Percentiles rank a stretch among this genome's conserved stretches.
Evolutionary conservation across 2,329 filamentous ascomycete genomes (phyloP).

Genomic region (Fonsecaea pedrosoi): DNA sequence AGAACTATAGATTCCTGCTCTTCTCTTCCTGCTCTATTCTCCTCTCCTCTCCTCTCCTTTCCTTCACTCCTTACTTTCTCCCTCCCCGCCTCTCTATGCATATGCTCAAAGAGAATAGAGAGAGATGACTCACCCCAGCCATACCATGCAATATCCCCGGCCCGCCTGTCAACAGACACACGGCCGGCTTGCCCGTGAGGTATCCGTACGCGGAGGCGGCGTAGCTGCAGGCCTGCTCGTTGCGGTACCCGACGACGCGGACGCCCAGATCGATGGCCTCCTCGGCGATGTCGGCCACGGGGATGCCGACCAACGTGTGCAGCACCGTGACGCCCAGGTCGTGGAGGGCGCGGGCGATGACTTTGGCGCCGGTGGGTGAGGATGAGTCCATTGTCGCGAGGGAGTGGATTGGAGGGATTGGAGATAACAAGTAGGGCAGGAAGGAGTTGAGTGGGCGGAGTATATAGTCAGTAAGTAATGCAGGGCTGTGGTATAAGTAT

Average conservation of each 20-base stretch:
- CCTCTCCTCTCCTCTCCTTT: too few relatives aligned
- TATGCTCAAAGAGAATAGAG: background rate
- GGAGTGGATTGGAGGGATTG: too few relatives aligned
- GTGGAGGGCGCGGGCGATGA: conserved; percentile 58
- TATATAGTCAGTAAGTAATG: too few relatives aligned
- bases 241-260: conserved; percentile 64
- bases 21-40: too few relatives aligned
- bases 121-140: conserved; percentile 55
- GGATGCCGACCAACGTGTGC: conserved; percentile 63
- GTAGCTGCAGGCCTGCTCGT: conserved; percentile 66
- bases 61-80: background rate
- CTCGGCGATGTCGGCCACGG: conserved; percentile 64
- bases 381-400: conserved; percentile 12
- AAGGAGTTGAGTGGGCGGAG: too few relatives aligned
- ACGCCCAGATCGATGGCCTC: conserved; percentile 64
- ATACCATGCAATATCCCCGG: conserved; percentile 65
- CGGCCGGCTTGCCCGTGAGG: conserved; percentile 61
- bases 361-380: conserved; percentile 49
- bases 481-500: too few relatives aligned
- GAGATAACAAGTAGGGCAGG: too few relatives aligned
- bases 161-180: conserved; percentile 65
- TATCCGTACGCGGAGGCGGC: conserved; percentile 66
- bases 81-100: background rate
- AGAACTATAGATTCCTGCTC: background rate
- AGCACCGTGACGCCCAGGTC: conserved; percentile 59